Evolutionary conservation across 768 basidiomycete species (phyloP), one percentile per base, ranked within the genome.

Genomic region (Auriscalpium microsporum): DNA sequence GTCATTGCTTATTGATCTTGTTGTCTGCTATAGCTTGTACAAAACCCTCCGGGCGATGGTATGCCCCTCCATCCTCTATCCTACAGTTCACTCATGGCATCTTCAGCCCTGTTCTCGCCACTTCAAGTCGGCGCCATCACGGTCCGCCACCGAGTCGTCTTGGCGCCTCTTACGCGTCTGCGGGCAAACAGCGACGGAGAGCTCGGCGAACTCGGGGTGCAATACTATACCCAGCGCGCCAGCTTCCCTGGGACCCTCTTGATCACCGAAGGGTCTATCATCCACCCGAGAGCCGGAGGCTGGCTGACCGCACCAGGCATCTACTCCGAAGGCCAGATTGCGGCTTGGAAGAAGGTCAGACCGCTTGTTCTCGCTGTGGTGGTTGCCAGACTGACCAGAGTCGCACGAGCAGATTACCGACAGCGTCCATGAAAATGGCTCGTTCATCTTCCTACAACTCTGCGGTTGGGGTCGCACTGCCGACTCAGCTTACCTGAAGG

Each of bases 181-280:
- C 70, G 76, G 36, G 75, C 75, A 8, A 65, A 69, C 40, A 56
- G 58, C 1, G 48, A 56, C 14, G 69, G 75, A 53, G 71, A 73
- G 4, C 75, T 65, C 2, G 60, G 58, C 16, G 66, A 71, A 0
- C 69, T 75, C 5, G 69, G 70, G 17, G 64, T 70, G 42, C 67
- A 72, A 19, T 81, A 80, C 62, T 82, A 81, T 60, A 53, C 68
- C 9, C 80, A 82, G 61, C 74, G 81, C 1, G 73, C 69, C 8
- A 69, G 70, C 44, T 59, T 65, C 0, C 74, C 77, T 0, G 83
- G 83, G 0, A 82, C 78, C 0, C 66, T 86, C 13, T 66, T 81
- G 40, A 75, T 88, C 56, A 68, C 80, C 4, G 83, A 87, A 65
- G 83, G 74, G 0, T 81, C 82, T 2, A 70, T 75, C 52, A 77